Percentiles rank a stretch among this genome's conserved stretches.
These are phyloP conservation scores for Eutypella sp. DNA, from an alignment of 2,329 filamentous ascomycete species.

Conservation along the genomic window DNA sequence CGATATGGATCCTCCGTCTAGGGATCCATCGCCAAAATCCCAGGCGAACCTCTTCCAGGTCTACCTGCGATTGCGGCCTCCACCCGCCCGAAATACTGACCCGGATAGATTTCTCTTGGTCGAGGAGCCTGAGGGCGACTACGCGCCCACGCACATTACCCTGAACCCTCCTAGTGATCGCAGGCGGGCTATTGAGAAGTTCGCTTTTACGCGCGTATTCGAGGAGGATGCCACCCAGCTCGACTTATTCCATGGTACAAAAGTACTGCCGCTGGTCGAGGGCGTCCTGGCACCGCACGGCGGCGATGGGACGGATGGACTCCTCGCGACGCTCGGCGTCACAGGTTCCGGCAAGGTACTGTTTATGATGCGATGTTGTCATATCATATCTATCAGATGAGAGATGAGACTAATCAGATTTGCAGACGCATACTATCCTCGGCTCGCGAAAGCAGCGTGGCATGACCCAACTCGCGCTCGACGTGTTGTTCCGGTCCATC, in stretches of 20 bases:
- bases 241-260: slow-evolving; percentile 78
- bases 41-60: slow-evolving; percentile 75
- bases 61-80: slow-evolving; percentile 77
- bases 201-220: slow-evolving; percentile 91
- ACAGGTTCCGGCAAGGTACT: slow-evolving; percentile 92
- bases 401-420: slow-evolving; percentile 2
- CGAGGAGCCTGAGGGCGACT: slow-evolving; percentile 49
- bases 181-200: slow-evolving; percentile 85
- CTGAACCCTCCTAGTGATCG: slow-evolving; percentile 79
- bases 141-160: slow-evolving; percentile 64
- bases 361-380: too few relatives aligned
- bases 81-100: slow-evolving; percentile 38
- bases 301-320: slow-evolving; percentile 77
- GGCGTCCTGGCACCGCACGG: slow-evolving; percentile 71
- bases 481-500: slow-evolving; percentile 82
- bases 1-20: slow-evolving; percentile 35
- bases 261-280: slow-evolving; percentile 69
- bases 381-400: background rate
- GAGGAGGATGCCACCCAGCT: slow-evolving; percentile 80
- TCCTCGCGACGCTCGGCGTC: slow-evolving; percentile 87
- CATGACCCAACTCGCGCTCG: slow-evolving; percentile 84
- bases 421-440: slow-evolving; percentile 88
- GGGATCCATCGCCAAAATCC: slow-evolving; percentile 38
- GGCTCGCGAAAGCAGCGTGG: slow-evolving; percentile 83
- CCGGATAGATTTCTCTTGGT: slow-evolving; percentile 74